phyloP scores from a whole-genome alignment of 805 yeast species.

The Candida sakaeoensis region DNA sequence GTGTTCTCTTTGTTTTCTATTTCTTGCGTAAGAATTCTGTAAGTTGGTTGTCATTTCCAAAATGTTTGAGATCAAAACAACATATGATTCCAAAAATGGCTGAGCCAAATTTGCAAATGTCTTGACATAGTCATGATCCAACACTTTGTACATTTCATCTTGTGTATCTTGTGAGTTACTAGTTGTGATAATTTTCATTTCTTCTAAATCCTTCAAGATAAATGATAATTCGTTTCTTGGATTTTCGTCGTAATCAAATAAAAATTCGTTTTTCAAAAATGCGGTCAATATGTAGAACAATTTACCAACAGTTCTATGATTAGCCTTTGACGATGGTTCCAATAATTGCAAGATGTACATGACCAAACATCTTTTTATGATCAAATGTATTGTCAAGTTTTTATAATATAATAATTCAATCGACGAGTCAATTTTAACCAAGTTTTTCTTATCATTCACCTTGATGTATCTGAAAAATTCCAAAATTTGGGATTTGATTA shows the following conservation, averaged over 20 bases:
- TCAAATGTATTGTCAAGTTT: constrained; percentile 52
- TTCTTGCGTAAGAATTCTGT: constrained; percentile 8
- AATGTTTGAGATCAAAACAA: constrained; percentile 11
- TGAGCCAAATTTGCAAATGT: constrained; percentile 25
- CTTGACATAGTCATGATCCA: constrained; percentile 21
- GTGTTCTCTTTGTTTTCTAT: constrained; percentile 7
- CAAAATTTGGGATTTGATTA: constrained; percentile 24
- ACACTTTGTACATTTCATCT: constrained; percentile 17
- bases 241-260: constrained; percentile 39
- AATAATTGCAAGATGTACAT: constrained; percentile 26
- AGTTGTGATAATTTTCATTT: constrained; percentile 12
- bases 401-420: constrained; percentile 57
- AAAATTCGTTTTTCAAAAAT: constrained; percentile 38
- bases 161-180: constrained; percentile 7
- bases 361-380: constrained; percentile 49
- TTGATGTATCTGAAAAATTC: constrained; percentile 26
- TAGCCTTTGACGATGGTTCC: constrained; percentile 8
- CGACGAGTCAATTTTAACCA: constrained; percentile 39
- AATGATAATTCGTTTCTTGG: constrained; percentile 23
- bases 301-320: constrained; percentile 18
- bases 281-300: constrained; percentile 34
- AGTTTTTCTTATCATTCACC: constrained; percentile 19
- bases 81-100: constrained; percentile 34
- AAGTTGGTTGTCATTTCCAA: constrained; percentile 8
- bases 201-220: constrained; percentile 24